Base-by-base conservation (phyloP, 495 filamentous ascomycete species). In the Parathielavia hyrcaniae region DNA sequence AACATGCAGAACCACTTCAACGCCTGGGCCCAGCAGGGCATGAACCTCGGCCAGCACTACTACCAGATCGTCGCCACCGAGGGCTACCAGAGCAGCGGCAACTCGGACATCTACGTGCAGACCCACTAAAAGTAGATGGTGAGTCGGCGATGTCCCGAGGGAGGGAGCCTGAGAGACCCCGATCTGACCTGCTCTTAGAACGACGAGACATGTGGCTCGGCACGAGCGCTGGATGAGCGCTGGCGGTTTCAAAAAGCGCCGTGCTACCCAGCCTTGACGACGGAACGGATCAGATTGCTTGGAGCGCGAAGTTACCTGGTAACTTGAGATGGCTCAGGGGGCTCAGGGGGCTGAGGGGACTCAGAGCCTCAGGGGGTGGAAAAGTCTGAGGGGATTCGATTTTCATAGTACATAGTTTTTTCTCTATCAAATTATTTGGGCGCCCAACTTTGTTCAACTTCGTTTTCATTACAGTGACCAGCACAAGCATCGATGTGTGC, bases 11-110 rank as follows among this genome's bases (percentile, higher is more conserved):
- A 81, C 60, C 84, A 86, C 71, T 87, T 87, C 67, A 73, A 82
- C 62, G 82, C 80, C 17, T 87, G 85, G 84, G 67, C 69, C 6
- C 54, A 50, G 16, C 61, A 61, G 40, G 77, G 77, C 7, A 68
- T 86, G 71, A 68, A 70, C 35, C 63, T 85, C 13, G 81, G 81
- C 0, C 67, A 67, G 1, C 78, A 80, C 69, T 72, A 84, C 68
- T 84, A 84, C 69, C 78, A 81, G 74, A 83, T 85, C 61, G 67
- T 86, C 17, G 79, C 79, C 30, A 77, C 74, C 12, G 79, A 82
- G 73, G 77, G 79, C 1, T 81, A 80, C 63, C 69, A 74, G 63
- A 74, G 72, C 61, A 71, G 64, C 55, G 79, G 79, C 11, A 61
- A 48, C 19, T 59, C 65, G 3, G 55, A 57, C 11, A 61, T 61